Conservation (phyloP, 2,329 filamentous ascomycete genomes). For the Stagonosporopsis chrysanthemi region DNA sequence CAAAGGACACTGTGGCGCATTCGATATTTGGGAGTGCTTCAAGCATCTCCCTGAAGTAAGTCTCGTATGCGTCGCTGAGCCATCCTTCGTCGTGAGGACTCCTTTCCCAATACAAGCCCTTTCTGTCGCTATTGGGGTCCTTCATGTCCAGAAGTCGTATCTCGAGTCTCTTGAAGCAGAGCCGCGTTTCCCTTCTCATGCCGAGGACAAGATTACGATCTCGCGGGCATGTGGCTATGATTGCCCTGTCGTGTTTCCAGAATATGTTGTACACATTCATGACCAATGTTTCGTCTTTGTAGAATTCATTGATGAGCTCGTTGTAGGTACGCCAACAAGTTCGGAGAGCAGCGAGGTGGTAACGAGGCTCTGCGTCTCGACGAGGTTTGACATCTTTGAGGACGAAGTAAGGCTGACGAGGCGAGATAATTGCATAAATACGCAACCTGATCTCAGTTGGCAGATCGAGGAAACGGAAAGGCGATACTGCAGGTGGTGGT, state of each 20-base stretch:
- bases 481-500: not conserved
- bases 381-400: not conserved
- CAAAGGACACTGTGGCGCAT: not conserved
- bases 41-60: not conserved
- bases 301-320: conserved; percentile 16
- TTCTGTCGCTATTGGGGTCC: not conserved
- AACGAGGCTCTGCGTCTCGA: no score
- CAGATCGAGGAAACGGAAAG: conserved; percentile 17
- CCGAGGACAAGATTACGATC: not conserved
- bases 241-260: not conserved
- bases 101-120: not conserved
- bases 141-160: not conserved
- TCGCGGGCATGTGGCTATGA: not conserved
- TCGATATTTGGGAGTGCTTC: not conserved
- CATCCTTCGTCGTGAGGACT: not conserved
- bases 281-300: conserved; percentile 13
- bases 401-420: conserved; percentile 13
- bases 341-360: no score
- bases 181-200: not conserved
- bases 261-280: conserved; percentile 9
- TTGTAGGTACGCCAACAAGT: conserved; percentile 6
- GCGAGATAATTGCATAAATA: conserved; percentile 11
- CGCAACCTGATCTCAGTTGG: conserved; percentile 12
- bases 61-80: not conserved
- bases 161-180: not conserved